Conservation (phyloP, 495 filamentous ascomycete genomes). For the Penicillium argentinense region DNA sequence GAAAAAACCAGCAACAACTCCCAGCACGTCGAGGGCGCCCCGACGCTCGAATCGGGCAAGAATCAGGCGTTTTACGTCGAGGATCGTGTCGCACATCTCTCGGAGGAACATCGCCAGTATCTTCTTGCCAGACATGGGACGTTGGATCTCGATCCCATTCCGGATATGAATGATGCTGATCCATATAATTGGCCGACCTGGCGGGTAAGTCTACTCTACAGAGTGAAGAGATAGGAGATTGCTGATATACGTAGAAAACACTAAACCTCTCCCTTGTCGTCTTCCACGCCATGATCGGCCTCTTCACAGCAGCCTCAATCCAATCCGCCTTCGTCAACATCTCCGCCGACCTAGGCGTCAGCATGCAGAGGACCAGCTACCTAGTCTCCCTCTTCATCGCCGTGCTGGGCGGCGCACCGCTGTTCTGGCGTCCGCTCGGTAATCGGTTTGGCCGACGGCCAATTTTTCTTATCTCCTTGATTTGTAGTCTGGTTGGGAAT, state of each 20-base stretch:
- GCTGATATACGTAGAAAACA: conserved; percentile 43
- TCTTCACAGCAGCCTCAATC: conserved; percentile 53
- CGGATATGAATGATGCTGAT: conserved; percentile 44
- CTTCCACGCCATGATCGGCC: conserved; percentile 57
- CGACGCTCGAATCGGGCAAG: conserved; percentile 16
- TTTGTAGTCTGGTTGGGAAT: conserved; percentile 47
- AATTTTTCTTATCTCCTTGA: conserved; percentile 49
- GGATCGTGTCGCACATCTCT: conserved; percentile 21
- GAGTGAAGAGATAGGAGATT: neutral
- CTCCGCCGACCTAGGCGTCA: conserved; percentile 43
- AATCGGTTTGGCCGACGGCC: conserved; percentile 55
- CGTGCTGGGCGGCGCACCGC: conserved; percentile 48
- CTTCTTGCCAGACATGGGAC: conserved; percentile 48
- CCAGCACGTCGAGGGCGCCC: conserved; percentile 17
- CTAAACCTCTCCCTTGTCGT: conserved; percentile 52
- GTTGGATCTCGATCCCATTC: conserved; percentile 51
- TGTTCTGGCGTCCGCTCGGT: conserved; percentile 55
- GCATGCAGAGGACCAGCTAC: conserved; percentile 49
- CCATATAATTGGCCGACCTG: conserved; percentile 55
- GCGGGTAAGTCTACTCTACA: conserved; percentile 23
- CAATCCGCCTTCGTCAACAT: conserved; percentile 53
- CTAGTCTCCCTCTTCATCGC: conserved; percentile 53
- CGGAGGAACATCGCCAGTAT: conserved; percentile 39
- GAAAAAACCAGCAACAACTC: conserved; percentile 14
- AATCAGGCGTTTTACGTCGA: conserved; percentile 19